Base-by-base conservation (phyloP, 108 stramenopile genomes). In the Pseudonitzschia multiseries region DNA sequence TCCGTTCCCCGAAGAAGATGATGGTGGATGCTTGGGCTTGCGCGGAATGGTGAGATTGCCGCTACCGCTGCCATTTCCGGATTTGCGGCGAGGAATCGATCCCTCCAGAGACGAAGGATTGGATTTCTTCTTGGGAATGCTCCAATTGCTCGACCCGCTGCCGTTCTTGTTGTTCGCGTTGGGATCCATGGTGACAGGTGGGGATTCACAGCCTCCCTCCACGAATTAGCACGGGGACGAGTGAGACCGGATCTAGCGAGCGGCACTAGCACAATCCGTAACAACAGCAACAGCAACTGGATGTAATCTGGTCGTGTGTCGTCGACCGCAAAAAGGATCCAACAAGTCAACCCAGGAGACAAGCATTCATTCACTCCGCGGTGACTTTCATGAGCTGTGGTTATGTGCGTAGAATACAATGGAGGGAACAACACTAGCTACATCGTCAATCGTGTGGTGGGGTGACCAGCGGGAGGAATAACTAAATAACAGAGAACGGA, bases 81-180 rank as follows among this genome's bases (percentile, higher is more conserved):
- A 62, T 33, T 62, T 62, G 12, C 61, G 29, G 12, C 61, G 61
- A 40, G 61, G 61, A 15, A 62, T 62, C 18, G 61, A 62, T 10
- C 32, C 61, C 12, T 62, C 61, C 32, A 62, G 18, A 40, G 61
- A 41, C 26, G 57, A 15, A 59, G 57, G 6, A 59, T 15, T 31
- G 14, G 61, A 62, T 40, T 40, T 40, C 20, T 62, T 62, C 36
- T 62, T 62, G 36, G 61, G 61, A 62, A 62, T 62, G 36, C 33
- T 62, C 61, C 61, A 62, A 62, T 26, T 17, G 29, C 36, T 40
- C 36, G 61, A 62, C n/a, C 61, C 33, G 36, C 18, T 33, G 31
- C 18, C 32, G 28, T 61, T 61, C 22, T n/a, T n/a, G n/a, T 61
- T 61, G 14, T 61, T 61, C 27, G 26, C 6, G 28, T 33, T 61